Percentiles rank a stretch among this genome's conserved stretches.
These are phyloP conservation scores for Aechmea fasciata DNA, from an alignment of 176 grass and related monocot genomes.

Conservation along the genomic window DNA sequence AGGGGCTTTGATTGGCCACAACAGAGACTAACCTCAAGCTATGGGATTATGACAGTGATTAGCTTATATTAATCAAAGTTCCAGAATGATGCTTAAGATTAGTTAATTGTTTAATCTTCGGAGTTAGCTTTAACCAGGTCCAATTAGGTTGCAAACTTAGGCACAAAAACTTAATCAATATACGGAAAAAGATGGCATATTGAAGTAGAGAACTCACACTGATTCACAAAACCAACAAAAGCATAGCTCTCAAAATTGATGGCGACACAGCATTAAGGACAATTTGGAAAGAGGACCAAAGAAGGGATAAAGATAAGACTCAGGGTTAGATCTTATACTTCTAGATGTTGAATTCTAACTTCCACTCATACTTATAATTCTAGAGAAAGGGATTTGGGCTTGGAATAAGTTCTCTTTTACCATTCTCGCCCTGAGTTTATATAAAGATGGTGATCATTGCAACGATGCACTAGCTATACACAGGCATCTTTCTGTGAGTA, in stretches of 20 bases:
- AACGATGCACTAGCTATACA: background rate
- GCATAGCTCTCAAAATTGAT: background rate
- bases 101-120: slow-evolving; percentile 7
- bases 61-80: slow-evolving; percentile 9
- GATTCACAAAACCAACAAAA: slow-evolving; percentile 1
- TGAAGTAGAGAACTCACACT: background rate
- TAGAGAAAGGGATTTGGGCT: background rate
- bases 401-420: background rate
- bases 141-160: background rate
- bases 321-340: background rate
- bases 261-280: background rate
- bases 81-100: background rate
- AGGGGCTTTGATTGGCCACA: no score
- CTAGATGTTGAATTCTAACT: background rate
- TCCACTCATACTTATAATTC: background rate
- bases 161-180: no score
- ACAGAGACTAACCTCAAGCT: background rate
- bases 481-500: background rate
- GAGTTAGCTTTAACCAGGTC: slow-evolving; percentile 2
- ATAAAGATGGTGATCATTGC: slow-evolving; percentile 4
- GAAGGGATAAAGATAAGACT: background rate
- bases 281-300: background rate
- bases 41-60: slow-evolving; percentile 19
- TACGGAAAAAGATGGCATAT: background rate
- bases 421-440: background rate